phyloP scores from a whole-genome alignment of 2,329 filamentous ascomycete genomes.

The Tetracladium maxilliforme region DNA sequence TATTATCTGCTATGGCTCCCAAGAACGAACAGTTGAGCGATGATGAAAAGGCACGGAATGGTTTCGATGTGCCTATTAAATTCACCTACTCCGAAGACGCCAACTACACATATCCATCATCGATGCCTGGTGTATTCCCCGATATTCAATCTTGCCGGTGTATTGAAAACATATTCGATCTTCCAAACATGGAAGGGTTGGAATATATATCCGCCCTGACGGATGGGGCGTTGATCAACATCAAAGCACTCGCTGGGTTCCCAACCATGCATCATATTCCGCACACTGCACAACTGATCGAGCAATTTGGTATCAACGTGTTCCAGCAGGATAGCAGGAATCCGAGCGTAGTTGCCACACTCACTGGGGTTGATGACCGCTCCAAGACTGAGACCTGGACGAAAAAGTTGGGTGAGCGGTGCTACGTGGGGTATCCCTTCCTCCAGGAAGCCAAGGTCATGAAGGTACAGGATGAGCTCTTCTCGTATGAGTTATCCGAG shows the following conservation, averaged over 20 bases:
- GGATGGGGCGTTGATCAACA: slow-evolving; percentile 68
- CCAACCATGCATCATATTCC: slow-evolving; percentile 78
- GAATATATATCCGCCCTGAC: slow-evolving; percentile 75
- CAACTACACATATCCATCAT: slow-evolving; percentile 76
- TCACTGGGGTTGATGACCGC: slow-evolving; percentile 59
- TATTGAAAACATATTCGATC: slow-evolving; percentile 89
- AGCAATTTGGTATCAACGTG: slow-evolving; percentile 82
- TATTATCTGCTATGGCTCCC: slow-evolving; percentile 74
- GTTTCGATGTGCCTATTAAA: slow-evolving; percentile 83
- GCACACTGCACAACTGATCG: slow-evolving; percentile 67
- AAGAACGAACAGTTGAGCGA: slow-evolving; percentile 65
- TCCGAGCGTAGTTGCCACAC: slow-evolving; percentile 85
- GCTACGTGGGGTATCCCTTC: slow-evolving; percentile 90
- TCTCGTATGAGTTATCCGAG: slow-evolving; percentile 64
- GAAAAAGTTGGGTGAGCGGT: slow-evolving; percentile 66
- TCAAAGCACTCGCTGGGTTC: slow-evolving; percentile 80
- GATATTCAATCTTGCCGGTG: slow-evolving; percentile 79
- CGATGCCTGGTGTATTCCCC: slow-evolving; percentile 78
- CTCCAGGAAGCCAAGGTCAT: slow-evolving; percentile 85
- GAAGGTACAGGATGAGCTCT: slow-evolving; percentile 83
- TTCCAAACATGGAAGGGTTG: slow-evolving; percentile 82
- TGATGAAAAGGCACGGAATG: slow-evolving; percentile 71
- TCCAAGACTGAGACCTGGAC: slow-evolving; percentile 61
- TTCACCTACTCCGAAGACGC: slow-evolving; percentile 72
- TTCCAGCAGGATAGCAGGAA: slow-evolving; percentile 95